Percentiles rank a stretch among this genome's conserved stretches.
Evolutionary conservation across 805 yeast genomes (phyloP).

Genomic region (Kodamaea sagamina): DNA sequence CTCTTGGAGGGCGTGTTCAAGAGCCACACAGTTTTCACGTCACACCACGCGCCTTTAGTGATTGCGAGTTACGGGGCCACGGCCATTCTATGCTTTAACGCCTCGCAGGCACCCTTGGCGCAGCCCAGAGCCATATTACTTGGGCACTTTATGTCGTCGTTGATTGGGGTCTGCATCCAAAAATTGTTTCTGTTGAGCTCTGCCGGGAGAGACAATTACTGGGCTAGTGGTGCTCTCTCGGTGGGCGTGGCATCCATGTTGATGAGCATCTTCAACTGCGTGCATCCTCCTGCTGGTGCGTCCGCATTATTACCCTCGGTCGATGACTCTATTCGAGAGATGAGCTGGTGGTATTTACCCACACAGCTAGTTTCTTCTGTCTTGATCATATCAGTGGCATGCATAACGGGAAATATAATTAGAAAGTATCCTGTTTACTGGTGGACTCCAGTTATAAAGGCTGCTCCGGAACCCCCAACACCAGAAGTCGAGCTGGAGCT

Average conservation of each 20-base stretch:
- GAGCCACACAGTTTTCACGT: conserved; percentile 38
- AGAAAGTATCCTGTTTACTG: conserved; percentile 59
- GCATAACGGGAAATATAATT: conserved; percentile 54
- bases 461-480: neutral
- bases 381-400: conserved; percentile 51
- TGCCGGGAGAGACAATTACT: conserved; percentile 48
- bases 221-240: conserved; percentile 59
- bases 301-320: conserved; percentile 59
- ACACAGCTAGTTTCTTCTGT: conserved; percentile 51
- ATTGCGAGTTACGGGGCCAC: conserved; percentile 64
- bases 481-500: conserved; percentile 1
- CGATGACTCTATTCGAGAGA: conserved; percentile 43
- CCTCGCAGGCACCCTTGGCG: conserved; percentile 56
- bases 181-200: conserved; percentile 53
- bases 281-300: conserved; percentile 77
- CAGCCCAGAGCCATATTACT: conserved; percentile 62
- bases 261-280: conserved; percentile 55
- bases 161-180: conserved; percentile 55
- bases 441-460: conserved; percentile 48
- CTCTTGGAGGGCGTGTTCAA: conserved; percentile 49
- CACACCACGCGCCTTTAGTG: conserved; percentile 47
- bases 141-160: conserved; percentile 56
- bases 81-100: conserved; percentile 59
- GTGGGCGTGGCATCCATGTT: conserved; percentile 55
- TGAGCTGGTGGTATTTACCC: conserved; percentile 71